Base-by-base conservation (phyloP, 306 rosid genomes). In the Vachellia collinsii region DNA sequence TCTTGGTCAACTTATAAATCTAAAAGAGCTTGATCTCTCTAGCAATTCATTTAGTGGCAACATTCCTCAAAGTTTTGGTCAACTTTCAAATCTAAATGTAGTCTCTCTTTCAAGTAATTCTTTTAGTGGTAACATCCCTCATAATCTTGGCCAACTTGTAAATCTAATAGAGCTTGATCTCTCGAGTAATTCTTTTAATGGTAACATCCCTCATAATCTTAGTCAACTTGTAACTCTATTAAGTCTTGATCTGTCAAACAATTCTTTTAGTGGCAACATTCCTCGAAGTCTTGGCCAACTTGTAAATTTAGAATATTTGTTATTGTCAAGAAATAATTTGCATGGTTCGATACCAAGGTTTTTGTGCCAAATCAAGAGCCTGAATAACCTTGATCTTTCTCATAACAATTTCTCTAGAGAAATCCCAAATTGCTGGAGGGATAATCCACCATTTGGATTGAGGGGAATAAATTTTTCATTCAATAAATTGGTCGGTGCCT, bases 81-180 rank as follows among this genome's bases (percentile, higher is more conserved):
- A 47, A 46, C 14, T 47, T 47, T 1, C 1, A 47, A 47, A 47
- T 47, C 17, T 44, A 42, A 0, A 1, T 3, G 0, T 50, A n/a
- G 14, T 50, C 56, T 50, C 5, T 50, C 25, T 1, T 14, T n/a
- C n/a, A n/a, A n/a, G 20, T 1, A 50, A 50, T 50, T 14, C 1
- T 50, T 4, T 50, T 13, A 14, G 8, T 14, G 56, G 8, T 0
- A 16, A 50, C 0, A 50, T 50, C 1, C 23, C 22, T 53, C 10
- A 1, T 0, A 29, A 6, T 53, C 9, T 25, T 8, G 37, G 13
- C 5, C 37, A 59, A 3, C 17, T 62, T 62, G 10, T 5, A 5
- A 25, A 7, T 19, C 23, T 53, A 1, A 0, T 0, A 0, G 0
- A 0, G 3, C 23, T 53, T 53, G 23, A 19, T 19, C 23, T 53